Evolutionary conservation across 2,329 filamentous ascomycete genomes (phyloP).

Genomic region (Pezicula carpinea): DNA sequence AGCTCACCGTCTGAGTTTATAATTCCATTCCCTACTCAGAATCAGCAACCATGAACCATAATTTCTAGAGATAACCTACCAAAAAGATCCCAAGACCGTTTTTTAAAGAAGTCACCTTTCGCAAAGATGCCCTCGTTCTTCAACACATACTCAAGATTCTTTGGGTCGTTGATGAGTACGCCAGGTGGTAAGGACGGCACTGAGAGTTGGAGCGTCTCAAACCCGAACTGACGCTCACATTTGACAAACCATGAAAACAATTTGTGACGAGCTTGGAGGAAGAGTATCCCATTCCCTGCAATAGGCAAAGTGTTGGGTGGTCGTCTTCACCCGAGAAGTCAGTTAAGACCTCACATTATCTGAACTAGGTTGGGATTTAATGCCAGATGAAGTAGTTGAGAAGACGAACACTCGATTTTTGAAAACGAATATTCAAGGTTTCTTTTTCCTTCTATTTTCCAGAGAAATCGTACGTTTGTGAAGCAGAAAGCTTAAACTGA

Average conservation of each 20-base stretch:
- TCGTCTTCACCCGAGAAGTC: slow-evolving; percentile 16
- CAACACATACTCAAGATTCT: slow-evolving; percentile 58
- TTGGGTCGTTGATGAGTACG: slow-evolving; percentile 58
- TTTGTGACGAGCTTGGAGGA: slow-evolving; percentile 53
- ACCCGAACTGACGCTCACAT: slow-evolving; percentile 51
- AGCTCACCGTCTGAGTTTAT: slow-evolving; percentile 62
- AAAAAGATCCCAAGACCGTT: slow-evolving; percentile 57
- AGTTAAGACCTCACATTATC: neutral
- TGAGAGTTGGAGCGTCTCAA: slow-evolving; percentile 57
- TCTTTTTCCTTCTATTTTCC: too few relatives aligned
- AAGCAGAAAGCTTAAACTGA: slow-evolving; percentile 10
- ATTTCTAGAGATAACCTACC: slow-evolving; percentile 30
- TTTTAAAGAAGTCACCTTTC: slow-evolving; percentile 59
- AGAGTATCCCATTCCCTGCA: slow-evolving; percentile 56
- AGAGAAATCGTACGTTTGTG: neutral
- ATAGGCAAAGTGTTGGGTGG: slow-evolving; percentile 39
- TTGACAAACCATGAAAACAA: slow-evolving; percentile 59
- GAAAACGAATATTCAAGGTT: neutral
- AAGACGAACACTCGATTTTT: too few relatives aligned
- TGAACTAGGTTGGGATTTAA: neutral
- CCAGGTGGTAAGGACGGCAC: slow-evolving; percentile 59
- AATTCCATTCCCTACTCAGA: slow-evolving; percentile 50
- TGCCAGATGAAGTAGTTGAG: neutral
- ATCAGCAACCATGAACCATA: neutral
- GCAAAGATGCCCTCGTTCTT: slow-evolving; percentile 55